Evolutionary conservation across 2,329 filamentous ascomycete species (phyloP).

Genomic region (Pseudophaeomoniella oleicola): DNA sequence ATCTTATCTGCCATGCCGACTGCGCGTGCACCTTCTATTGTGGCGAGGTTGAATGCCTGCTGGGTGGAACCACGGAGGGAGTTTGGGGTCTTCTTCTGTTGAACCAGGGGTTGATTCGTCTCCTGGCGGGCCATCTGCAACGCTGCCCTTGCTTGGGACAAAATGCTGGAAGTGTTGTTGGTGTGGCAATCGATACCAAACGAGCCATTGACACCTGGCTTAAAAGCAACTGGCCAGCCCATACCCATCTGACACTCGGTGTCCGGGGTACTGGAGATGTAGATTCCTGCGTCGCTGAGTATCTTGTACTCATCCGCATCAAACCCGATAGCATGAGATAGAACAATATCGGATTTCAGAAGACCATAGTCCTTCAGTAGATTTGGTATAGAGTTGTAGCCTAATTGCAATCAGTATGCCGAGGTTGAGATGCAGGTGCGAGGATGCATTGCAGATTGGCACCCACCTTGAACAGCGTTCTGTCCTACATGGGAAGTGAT

Average conservation of each 20-base stretch:
- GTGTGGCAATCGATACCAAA: constrained; percentile 19
- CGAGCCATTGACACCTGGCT: constrained; percentile 10
- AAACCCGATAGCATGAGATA: constrained; percentile 23
- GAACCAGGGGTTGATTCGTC: constrained; percentile 15
- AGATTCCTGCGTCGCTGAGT: constrained; percentile 8
- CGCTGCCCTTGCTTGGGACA: constrained; percentile 14
- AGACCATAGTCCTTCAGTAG: constrained; percentile 18
- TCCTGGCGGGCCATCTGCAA: constrained; percentile 15
- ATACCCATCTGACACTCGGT: constrained; percentile 36
- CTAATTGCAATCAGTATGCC: background rate
- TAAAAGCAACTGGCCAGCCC: constrained; percentile 20
- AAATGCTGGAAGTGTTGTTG: constrained; percentile 14
- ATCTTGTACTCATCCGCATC: constrained; percentile 11
- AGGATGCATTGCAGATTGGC: background rate
- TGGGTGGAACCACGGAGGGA: constrained; percentile 19
- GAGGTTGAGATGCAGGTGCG: background rate
- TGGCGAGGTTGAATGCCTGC: constrained; percentile 35
- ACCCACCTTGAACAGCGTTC: constrained; percentile 11
- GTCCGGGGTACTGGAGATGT: constrained; percentile 31
- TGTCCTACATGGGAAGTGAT: constrained; percentile 15
- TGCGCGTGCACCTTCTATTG: constrained; percentile 30
- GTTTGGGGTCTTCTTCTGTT: constrained; percentile 11
- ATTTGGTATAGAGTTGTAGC: background rate
- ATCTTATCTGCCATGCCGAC: constrained; percentile 26
- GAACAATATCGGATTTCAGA: constrained; percentile 26